Base-by-base conservation (phyloP, 495 filamentous ascomycete genomes). In the Tuber melanosporum region DNA sequence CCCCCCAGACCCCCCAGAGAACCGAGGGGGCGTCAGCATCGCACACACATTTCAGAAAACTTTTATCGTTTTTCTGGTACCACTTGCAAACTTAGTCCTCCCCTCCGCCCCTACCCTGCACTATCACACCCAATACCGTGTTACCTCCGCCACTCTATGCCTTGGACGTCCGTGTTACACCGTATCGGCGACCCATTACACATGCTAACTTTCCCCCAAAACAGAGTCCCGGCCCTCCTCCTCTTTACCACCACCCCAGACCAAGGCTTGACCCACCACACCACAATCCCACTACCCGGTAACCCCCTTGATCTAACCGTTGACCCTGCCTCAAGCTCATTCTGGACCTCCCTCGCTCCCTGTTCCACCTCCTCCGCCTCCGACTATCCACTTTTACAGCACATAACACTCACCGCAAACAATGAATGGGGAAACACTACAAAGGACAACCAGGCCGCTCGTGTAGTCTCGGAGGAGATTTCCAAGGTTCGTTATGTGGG, bases 191-290 rank as follows among this genome's bases (percentile, higher is more conserved):
- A 57, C 10, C 49, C 2, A 4, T n/a, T 57, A 0, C 57, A 39
- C 2, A 71, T 62, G 49, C 84, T 85, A 82, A 86, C 76, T 70
- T 39, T n/a, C 72, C 15, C 42, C 71, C 6, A 75, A 77, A 74
- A 75, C 82, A 92, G 91, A 52, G 86, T 91, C 70, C 86, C 91
- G 0, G 86, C 87, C 14, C 80, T 94, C 32, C 89, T 92, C 81
- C 84, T 86, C 79, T 92, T 89, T 84, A 79, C 84, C 6, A 84
- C 91, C 12, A 83, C 82, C 19, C 71, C 74, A 0, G 80, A 86
- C 43, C 85, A 84, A 52, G 78, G 80, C 5, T 83, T 94, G 41
- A 79, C 84, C 8, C 83, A 88, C 73, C 84, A 84, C 9, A 80
- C 84, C 36, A 88, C 86, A 0, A 83, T 91, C 52, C 75, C 84